Conservation (phyloP, 2,329 filamentous ascomycete genomes). For the Nigrospora oryzae region DNA sequence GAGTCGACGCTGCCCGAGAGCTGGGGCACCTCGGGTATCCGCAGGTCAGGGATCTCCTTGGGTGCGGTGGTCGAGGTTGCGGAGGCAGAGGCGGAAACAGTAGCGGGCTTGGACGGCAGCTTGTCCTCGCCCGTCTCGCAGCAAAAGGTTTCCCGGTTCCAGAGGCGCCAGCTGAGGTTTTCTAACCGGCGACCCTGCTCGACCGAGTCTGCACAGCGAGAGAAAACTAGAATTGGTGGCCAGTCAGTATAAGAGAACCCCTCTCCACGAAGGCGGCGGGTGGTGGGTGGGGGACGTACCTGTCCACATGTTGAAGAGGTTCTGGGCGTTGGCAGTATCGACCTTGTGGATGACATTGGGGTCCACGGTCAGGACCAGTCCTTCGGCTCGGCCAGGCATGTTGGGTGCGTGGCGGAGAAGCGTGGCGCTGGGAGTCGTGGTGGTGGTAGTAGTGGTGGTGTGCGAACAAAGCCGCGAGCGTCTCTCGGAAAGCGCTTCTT, state of each 20-base stretch:
- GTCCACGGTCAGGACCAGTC: conserved; percentile 85
- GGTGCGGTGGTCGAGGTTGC: conserved; percentile 32
- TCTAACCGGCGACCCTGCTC: conserved; percentile 88
- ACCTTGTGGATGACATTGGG: conserved; percentile 89
- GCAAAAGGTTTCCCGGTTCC: conserved; percentile 90
- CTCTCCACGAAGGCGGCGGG: not conserved
- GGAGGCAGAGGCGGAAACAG: conserved; percentile 4
- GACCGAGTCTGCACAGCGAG: conserved; percentile 86
- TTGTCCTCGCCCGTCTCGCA: conserved; percentile 57
- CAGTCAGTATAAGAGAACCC: conserved; percentile 20
- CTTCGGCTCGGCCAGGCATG: conserved; percentile 80
- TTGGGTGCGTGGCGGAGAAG: conserved; percentile 17
- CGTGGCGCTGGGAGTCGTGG: conserved; percentile 11
- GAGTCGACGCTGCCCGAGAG: conserved; percentile 75
- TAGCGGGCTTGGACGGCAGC: conserved; percentile 20
- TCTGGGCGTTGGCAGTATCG: conserved; percentile 86
- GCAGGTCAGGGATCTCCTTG: conserved; percentile 37
- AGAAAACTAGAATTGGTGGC: conserved; percentile 59
- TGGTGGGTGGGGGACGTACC: conserved; percentile 48
- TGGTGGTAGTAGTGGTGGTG: conserved; percentile 1
- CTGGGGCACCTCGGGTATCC: conserved; percentile 53
- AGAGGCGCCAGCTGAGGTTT: conserved; percentile 92
- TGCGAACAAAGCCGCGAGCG: conserved; percentile 1
- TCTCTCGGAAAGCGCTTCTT: conserved; percentile 1
- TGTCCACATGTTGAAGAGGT: conserved; percentile 94